These are phyloP conservation scores for Mortierella sp. DNA, from an alignment of 371 early-diverging fungal genomes.

Conservation along the genomic window DNA sequence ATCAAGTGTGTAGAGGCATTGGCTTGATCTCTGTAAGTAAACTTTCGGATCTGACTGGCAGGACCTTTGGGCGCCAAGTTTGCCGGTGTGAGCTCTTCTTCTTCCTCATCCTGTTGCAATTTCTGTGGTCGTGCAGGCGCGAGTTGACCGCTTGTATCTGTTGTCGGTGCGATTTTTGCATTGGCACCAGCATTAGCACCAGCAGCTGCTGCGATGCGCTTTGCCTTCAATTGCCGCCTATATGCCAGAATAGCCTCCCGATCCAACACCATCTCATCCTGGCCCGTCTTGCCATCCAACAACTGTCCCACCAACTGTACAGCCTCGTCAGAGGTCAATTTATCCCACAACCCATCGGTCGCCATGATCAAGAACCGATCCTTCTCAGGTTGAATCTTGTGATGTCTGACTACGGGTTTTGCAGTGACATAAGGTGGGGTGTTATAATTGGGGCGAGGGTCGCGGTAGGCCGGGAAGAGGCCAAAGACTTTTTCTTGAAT, in stretches of 20 bases:
- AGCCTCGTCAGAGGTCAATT: conserved; percentile 81
- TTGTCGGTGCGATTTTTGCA: too few relatives aligned
- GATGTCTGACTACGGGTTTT: conserved; percentile 82
- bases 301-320: conserved; percentile 69
- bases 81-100: conserved; percentile 61
- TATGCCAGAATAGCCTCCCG: conserved; percentile 22
- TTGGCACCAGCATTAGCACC: too few relatives aligned
- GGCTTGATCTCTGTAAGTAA: conserved; percentile 47
- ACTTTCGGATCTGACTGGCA: conserved; percentile 22
- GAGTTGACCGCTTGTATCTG: not conserved
- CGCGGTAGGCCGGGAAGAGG: conserved; percentile 70
- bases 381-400: conserved; percentile 61
- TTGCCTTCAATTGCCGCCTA: conserved; percentile 2
- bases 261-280: conserved; percentile 28
- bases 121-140: not conserved
- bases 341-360: conserved; percentile 95
- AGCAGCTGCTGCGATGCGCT: not conserved
- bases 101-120: conserved; percentile 23
- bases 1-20: conserved; percentile 92
- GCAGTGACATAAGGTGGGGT: conserved; percentile 97
- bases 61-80: conserved; percentile 28
- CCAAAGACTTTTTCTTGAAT: conserved; percentile 74
- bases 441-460: conserved; percentile 69
- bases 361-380: conserved; percentile 91
- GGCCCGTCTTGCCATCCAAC: conserved; percentile 54